phyloP scores from a whole-genome alignment of 345 rosid species.

The Eucalyptus caleyi region DNA sequence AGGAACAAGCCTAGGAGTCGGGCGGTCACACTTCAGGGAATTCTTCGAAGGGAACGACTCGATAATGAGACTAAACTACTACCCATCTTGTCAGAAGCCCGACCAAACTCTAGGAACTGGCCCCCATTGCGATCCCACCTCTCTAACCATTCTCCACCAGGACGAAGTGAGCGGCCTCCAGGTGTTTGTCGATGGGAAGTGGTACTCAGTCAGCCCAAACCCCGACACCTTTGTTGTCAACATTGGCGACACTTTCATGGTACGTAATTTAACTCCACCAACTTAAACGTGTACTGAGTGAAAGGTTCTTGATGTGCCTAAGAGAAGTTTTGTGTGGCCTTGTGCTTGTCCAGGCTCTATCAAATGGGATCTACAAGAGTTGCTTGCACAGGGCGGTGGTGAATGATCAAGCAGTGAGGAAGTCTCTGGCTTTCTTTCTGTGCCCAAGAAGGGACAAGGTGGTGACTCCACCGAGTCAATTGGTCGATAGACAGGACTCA shows the following conservation, averaged over 20 bases:
- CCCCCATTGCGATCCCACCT: constrained; percentile 67
- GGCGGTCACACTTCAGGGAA: constrained; percentile 21
- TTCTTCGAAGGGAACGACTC: constrained; percentile 48
- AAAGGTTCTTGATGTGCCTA: neutral
- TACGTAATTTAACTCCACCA: neutral
- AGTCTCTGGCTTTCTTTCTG: constrained; percentile 35
- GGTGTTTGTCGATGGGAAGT: constrained; percentile 38
- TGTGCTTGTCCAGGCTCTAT: constrained; percentile 18
- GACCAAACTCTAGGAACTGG: constrained; percentile 53
- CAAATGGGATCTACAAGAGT: constrained; percentile 30
- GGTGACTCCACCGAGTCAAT: constrained; percentile 14
- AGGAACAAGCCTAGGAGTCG: constrained; percentile 43
- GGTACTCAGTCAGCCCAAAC: constrained; percentile 37
- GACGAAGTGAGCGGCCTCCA: constrained; percentile 63
- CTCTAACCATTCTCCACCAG: constrained; percentile 71
- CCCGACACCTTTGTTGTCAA: constrained; percentile 50
- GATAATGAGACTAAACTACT: constrained; percentile 54
- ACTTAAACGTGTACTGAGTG: neutral
- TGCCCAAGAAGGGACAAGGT: constrained; percentile 26
- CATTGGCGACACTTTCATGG: constrained; percentile 75
- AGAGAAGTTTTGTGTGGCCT: neutral
- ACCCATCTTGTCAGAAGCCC: constrained; percentile 55
- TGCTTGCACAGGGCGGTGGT: constrained; percentile 44
- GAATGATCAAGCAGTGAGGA: constrained; percentile 19
- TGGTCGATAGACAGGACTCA: constrained; percentile 8